Evolutionary conservation across 257 asterid species (phyloP), one percentile per base, ranked within the genome.

Genomic region (Ilex asprella): DNA sequence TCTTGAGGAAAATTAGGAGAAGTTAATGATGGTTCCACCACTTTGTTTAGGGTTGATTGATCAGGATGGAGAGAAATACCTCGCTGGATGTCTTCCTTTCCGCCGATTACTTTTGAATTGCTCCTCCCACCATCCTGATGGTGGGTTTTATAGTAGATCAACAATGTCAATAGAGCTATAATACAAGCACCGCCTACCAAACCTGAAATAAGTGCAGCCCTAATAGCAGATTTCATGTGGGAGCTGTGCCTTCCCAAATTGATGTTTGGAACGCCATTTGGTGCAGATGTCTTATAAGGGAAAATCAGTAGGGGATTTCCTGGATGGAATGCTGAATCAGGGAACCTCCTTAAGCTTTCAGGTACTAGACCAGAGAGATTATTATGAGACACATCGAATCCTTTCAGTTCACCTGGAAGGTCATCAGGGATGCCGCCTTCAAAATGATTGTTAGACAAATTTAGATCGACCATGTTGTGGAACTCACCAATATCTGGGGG

Each of bases 291-390:
- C 67, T 64, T 75, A 6, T 74, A 69, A 49, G 85, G 83, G 39
- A 84, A 63, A 6, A 72, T 63, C 14, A 89, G 95, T 71, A 82
- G 66, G 75, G 77, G 32, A 61, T 89, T 89, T 62, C 97, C 97
- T 0, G 97, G 97, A 72, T 74, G 94, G 68, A 89, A 89, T 0
- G 97, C 78, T 9, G 95, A 86, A 67, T 76, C 62, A 59, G 97
- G 94, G 66, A 89, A 89, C 55, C 80, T 78, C 79, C 74, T 78
- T 75, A 89, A 74, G 73, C 76, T 79, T 59, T 67, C 66, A 8
- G 97, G 97, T 54, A 89, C 91, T 43, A 69, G 75, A 54, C 97
- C 97, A 16, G 97, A 84, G 21, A 89, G 84, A 78, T 89, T 89
- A 69, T 89, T 89, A 56, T 81, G 72, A 6, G 94, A 85, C 2